Evolutionary conservation across 495 filamentous ascomycete genomes (phyloP), one percentile per base, ranked within the genome.

Genomic region (Aspergillus homomorphus): DNA sequence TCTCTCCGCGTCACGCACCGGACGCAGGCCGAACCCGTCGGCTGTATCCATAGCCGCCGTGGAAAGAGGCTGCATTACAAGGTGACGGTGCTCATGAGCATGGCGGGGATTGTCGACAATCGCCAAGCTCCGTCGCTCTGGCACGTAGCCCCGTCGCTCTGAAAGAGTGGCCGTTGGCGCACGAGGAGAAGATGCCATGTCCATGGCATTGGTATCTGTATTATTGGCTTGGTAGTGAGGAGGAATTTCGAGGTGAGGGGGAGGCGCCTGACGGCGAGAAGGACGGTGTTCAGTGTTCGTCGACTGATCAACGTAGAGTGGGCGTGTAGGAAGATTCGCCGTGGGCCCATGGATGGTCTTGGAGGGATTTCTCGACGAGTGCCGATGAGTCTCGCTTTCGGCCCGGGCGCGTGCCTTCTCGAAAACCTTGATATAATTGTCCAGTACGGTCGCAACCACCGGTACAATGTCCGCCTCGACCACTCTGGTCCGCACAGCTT

Each of bases 391-490:
- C 53, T 88, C 86, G 28, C 77, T 71, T 62, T 96, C 91, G 26
- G 86, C 87, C 73, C 89, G 91, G 60, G 92, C 89, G 53, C 91
- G 88, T 58, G 88, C 88, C 67, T 89, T 91, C 62, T 98, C 94
- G 55, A 96, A 84, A 57, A 97, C 91, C 70, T 94, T 89, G 76
- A 96, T 91, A 76, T 98, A 98, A 68, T 98, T 98, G 76, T 96
- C 91, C 59, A 98, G 86, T 52, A 98, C 96, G n/a, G 94, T 98
- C 41, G 94, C 94, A 64, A 98, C 96, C 56, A 98, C 95, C 12
- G 94, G 94, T 1, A 98, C 94, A 89, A 98, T 96, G 68, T 98
- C 94, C 60, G 94, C 94, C 76, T 98, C 94, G 21, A 98, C 94
- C 0, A 98, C 93, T 60, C 94, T 82, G 46, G 95, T 97, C 51